Evolutionary conservation across 2,329 filamentous ascomycete species (phyloP), one percentile per base, ranked within the genome.

Genomic region (Xylaria sp.): DNA sequence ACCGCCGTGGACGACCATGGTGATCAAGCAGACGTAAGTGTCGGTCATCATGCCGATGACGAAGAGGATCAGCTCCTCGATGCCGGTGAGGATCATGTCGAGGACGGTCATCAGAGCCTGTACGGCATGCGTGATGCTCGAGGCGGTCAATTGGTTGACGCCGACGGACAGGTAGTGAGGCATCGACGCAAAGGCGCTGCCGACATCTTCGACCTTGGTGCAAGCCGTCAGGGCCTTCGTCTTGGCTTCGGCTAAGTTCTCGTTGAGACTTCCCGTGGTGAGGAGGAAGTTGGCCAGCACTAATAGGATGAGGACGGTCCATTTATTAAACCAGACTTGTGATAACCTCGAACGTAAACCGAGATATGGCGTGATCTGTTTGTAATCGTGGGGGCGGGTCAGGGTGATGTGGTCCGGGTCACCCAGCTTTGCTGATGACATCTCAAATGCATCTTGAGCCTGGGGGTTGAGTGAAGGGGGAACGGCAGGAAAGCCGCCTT

Each of bases 171-270:
- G 90, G 82, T 97, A 98, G 81, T 98, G 92, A 66, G 96, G 96
- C 94, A 98, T 97, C 46, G 96, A 98, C 48, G 95, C 96, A 93
- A 99, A 95, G 70, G 94, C 88, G 79, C 94, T 98, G 72, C 95
- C 96, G 74, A 97, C 89, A 74, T 93, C 93, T 83, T 99, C 95
- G 57, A 98, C 95, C 79, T 92, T 92, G 67, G 91, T 94, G 81
- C 96, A 99, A 72, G 95, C 94, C 62, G 93, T 91, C 63, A 97
- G 87, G 28, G 96, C 95, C 84, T 97, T 90, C 65, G 84, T 81
- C 80, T 94, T 91, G 57, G 96, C 95, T 66, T 90, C 89, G 63
- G 82, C 88, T 72, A 98, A 88, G 78, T 94, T 90, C 74, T 89
- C 85, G 78, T 94, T 86, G 72, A 98, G 87, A 75, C 88, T 87